Percentiles rank a stretch among this genome's conserved stretches.
Evolutionary conservation across 2,329 filamentous ascomycete genomes (phyloP).

Genomic region (Phaeosphaeriaceae sp.): DNA sequence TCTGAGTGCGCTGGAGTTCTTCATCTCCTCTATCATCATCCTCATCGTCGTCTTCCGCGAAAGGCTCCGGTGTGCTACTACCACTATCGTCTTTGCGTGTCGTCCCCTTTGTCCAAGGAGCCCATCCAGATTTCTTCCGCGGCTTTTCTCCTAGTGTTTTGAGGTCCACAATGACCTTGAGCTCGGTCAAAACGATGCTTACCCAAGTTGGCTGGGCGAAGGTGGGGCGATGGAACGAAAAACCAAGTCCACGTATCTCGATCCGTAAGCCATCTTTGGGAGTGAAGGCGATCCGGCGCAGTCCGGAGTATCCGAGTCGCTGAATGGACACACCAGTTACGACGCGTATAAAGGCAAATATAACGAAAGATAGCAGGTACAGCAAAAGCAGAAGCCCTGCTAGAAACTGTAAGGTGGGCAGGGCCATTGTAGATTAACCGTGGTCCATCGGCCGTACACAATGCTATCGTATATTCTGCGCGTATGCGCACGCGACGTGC

Average conservation of each 20-base stretch:
- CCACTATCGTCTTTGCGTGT: slow-evolving; percentile 26
- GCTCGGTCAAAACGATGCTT: slow-evolving; percentile 84
- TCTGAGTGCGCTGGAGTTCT: slow-evolving; percentile 65
- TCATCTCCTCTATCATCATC: slow-evolving; percentile 41
- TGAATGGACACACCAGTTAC: slow-evolving; percentile 95
- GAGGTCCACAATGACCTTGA: slow-evolving; percentile 83
- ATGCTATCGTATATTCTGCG: slow-evolving; percentile 22
- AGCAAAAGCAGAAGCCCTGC: slow-evolving; percentile 83
- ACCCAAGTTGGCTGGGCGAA: slow-evolving; percentile 98
- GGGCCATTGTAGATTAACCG: slow-evolving; percentile 49
- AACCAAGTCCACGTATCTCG: slow-evolving; percentile 85
- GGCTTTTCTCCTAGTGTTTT: slow-evolving; percentile 61
- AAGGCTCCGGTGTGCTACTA: slow-evolving; percentile 25
- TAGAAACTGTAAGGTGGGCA: slow-evolving; percentile 69
- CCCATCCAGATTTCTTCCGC: slow-evolving; percentile 38
- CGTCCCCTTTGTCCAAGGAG: slow-evolving; percentile 41
- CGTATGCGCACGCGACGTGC: slow-evolving; percentile 40
- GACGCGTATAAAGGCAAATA: slow-evolving; percentile 92
- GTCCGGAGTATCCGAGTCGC: slow-evolving; percentile 88
- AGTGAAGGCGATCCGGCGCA: slow-evolving; percentile 88
- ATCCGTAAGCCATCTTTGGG: slow-evolving; percentile 87
- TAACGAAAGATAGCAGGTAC: slow-evolving; percentile 89
- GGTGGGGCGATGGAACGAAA: slow-evolving; percentile 89
- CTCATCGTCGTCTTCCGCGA: slow-evolving; percentile 22
- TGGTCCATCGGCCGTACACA: slow-evolving; percentile 28